Evolutionary conservation across 345 rosid genomes (phyloP).

Genomic region (Linum usitatissimum): DNA sequence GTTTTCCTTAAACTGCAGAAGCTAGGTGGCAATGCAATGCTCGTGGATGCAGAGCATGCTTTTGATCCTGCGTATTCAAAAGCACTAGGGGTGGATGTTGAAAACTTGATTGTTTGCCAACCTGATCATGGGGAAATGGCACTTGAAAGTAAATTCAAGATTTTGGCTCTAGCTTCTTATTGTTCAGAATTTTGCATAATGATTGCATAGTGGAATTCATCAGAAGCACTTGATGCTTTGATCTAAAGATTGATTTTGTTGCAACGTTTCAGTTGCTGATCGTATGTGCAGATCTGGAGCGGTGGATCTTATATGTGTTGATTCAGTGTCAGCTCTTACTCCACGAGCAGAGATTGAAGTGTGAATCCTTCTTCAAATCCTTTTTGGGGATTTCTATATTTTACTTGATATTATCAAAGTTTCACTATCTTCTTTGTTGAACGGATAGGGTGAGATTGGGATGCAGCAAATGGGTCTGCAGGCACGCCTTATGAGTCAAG

Average conservation of each 20-base stretch:
- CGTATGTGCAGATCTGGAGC: constrained; percentile 99
- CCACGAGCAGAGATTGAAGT: constrained; percentile 99
- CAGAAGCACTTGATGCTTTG: not conserved
- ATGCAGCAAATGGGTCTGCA: constrained; percentile 99
- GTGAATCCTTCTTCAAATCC: constrained; percentile 7
- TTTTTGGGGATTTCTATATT: not conserved
- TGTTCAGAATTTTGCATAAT: constrained; percentile 5
- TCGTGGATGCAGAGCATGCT: constrained; percentile 98
- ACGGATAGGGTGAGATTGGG: constrained; percentile 81
- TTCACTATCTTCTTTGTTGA: constrained; percentile 8
- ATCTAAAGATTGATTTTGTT: constrained; percentile 18
- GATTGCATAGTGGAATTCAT: not conserved
- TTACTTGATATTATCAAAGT: constrained; percentile 1
- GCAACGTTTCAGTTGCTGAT: constrained; percentile 63
- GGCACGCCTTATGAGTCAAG: constrained; percentile 99
- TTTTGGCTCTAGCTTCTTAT: constrained; percentile 1
- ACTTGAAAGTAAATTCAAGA: constrained; percentile 54
- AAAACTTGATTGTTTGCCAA: constrained; percentile 80
- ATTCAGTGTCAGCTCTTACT: constrained; percentile 95
- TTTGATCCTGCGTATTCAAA: constrained; percentile 95
- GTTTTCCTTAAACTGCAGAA: constrained; percentile 39
- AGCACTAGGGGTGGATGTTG: constrained; percentile 87
- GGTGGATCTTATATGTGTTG: constrained; percentile 83
- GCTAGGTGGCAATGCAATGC: constrained; percentile 95
- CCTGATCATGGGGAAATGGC: constrained; percentile 98